Base-by-base conservation (phyloP, 148 eudicot genomes). In the Beta vulgaris region DNA sequence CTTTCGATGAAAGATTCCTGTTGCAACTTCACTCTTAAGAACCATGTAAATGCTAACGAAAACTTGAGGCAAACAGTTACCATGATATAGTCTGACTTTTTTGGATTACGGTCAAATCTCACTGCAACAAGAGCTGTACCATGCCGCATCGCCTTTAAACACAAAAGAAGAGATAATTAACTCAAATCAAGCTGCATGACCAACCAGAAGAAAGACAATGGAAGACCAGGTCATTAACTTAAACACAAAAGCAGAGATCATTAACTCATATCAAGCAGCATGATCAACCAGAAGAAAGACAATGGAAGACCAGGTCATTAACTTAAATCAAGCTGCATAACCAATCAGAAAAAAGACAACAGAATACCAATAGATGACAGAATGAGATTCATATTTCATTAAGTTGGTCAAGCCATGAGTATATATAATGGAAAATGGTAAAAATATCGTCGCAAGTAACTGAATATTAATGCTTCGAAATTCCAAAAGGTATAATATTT, bases 101-200 rank as follows among this genome's bases (percentile, higher is more conserved):
- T 76, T 19, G 71, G 84, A 70, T 86, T 82, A 66, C 75, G 83
- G 75, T 65, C 69, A 26, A 91, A 79, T 60, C 82, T 82, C 72
- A 89, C 80, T 64, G 73, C 86, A 73, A 93, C 76, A 76, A 93
- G 90, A 78, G 97, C 96, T 83, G 75, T 82, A 61, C 98, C 98
- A 76, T 84, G 82, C 34, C 75, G 86, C 74, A 84, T 32, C 61
- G 90, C 97, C 84, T 89, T 73, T 74, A 83, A n/a, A 68, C 25
- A 57, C 36, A 79, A 66, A 68, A 72, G n/a, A 62, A 68, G 76
- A 72, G 19, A 18, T 71, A n/a, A 13, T 31, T 40, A 62, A n/a
- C n/a, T 32, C 13, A 70, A 72, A 39, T 76, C 14, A 58, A 40
- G 55, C 35, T 46, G 32, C n/a, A 82, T 64, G 51, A 11, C 13